These are phyloP conservation scores for Ogataea saltuana DNA, from an alignment of 805 yeast genomes.

Conservation along the genomic window DNA sequence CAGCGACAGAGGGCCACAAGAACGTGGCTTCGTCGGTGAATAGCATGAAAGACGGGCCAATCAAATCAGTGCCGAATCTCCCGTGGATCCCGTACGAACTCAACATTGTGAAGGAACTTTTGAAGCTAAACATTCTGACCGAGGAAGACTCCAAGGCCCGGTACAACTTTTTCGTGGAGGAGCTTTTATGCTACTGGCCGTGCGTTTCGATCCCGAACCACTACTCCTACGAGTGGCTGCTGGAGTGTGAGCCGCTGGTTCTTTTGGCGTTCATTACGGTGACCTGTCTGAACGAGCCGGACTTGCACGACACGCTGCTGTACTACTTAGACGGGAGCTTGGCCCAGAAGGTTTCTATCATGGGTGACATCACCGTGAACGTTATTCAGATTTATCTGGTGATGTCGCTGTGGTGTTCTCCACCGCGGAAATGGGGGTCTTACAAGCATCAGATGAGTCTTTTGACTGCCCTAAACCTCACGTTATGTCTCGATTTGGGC, in stretches of 20 bases:
- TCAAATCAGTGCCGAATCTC: constrained; percentile 33
- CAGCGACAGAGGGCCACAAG: constrained; percentile 3
- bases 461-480: constrained; percentile 44
- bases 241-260: constrained; percentile 45
- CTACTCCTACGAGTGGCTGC: constrained; percentile 41
- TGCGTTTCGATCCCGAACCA: constrained; percentile 42
- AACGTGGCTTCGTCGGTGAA: constrained; percentile 35
- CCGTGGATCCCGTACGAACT: constrained; percentile 40
- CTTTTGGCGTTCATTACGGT: constrained; percentile 46
- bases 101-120: constrained; percentile 41
- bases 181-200: constrained; percentile 50
- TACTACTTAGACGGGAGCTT: constrained; percentile 48
- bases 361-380: constrained; percentile 44
- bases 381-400: constrained; percentile 46
- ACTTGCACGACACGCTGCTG: constrained; percentile 42
- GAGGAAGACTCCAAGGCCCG: constrained; percentile 38
- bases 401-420: constrained; percentile 53
- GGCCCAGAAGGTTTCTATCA: constrained; percentile 45
- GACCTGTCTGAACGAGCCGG: constrained; percentile 47
- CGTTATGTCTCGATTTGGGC: constrained; percentile 52
- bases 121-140: constrained; percentile 37
- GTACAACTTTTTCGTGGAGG: constrained; percentile 37
- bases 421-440: constrained; percentile 53
- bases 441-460: constrained; percentile 53
- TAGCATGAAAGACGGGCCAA: constrained; percentile 39